Base-by-base conservation (phyloP, 2,329 filamentous ascomycete genomes). In the Orbilia quercus region DNA sequence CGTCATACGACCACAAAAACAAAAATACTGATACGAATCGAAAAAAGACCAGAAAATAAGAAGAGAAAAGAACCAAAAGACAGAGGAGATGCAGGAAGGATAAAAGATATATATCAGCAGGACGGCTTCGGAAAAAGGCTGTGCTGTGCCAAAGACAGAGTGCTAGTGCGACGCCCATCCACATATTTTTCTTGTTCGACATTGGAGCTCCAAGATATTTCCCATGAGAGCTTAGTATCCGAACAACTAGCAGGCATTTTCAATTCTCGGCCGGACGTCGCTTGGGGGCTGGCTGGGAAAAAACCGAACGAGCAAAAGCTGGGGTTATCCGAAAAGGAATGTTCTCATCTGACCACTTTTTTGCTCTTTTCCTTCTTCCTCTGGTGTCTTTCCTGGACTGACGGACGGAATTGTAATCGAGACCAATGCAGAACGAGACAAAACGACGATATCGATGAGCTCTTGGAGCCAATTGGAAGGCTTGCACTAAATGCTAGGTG, bases 271-370 rank as follows among this genome's bases (percentile, higher is more conserved):
- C 18, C 34, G 42, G 42, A 2, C 20, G 18, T 45, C 42, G 42
- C 42, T 22, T 45, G 42, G 42, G 16, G 2, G 42, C 7, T 22
- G 5, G 28, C n/a, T 20, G 3, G 22, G 20, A 12, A 45, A 23
- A 45, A 11, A 18, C 3, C 11, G 16, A 42, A 42, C 11, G 16
- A 42, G 16, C 5, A 42, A 42, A 22, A 45, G 42, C n/a, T 22
- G 7, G 23, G 45, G 53, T 57, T 22, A 47, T 58, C 62, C 62
- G 34, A 66, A 66, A 66, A 58, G 62, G 54, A 55, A 58, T 48
- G 3, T 40, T 23, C 62, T 66, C 62, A 66, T 50, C 50, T 66
- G 62, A 66, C 62, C 62, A 54, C 7, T 36, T 22, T 34, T 60
- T 3, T 16, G 9, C 5, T 31, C 9, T 31, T 31, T 31, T 31